Percentiles rank a stretch among this genome's conserved stretches.
phyloP scores from a whole-genome alignment of 2,329 filamentous ascomycete species.

The Colletotrichum abscissum region DNA sequence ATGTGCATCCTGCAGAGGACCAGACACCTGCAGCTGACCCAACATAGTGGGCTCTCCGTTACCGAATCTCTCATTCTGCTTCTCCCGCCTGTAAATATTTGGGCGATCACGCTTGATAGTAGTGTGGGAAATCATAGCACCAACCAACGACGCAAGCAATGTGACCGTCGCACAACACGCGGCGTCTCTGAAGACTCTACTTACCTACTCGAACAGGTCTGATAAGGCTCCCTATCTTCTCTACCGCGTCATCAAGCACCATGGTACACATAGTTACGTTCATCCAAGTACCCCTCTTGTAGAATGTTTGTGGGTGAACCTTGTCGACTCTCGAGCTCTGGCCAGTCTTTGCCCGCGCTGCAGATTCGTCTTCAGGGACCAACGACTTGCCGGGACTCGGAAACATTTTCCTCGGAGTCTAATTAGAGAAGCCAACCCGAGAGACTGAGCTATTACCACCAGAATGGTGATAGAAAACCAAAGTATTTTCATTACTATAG shows the following conservation, averaged over 20 bases:
- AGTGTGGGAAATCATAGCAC: neutral
- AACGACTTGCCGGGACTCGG: neutral
- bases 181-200: neutral
- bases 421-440: neutral
- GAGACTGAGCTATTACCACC: too few relatives aligned
- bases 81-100: neutral
- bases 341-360: neutral
- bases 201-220: neutral
- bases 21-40: neutral
- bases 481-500: neutral
- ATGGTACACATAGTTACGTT: neutral
- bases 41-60: neutral
- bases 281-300: neutral
- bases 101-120: neutral
- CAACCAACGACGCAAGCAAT: neutral
- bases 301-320: neutral
- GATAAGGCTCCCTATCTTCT: neutral
- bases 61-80: neutral
- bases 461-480: too few relatives aligned
- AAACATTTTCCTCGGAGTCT: conserved; percentile 5
- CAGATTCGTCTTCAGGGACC: neutral
- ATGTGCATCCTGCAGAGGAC: neutral
- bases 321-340: neutral
- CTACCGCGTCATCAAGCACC: neutral
- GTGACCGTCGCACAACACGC: neutral